Conservation (phyloP, 1,139 yeast genomes). For the Suhomyces wounanorum region DNA sequence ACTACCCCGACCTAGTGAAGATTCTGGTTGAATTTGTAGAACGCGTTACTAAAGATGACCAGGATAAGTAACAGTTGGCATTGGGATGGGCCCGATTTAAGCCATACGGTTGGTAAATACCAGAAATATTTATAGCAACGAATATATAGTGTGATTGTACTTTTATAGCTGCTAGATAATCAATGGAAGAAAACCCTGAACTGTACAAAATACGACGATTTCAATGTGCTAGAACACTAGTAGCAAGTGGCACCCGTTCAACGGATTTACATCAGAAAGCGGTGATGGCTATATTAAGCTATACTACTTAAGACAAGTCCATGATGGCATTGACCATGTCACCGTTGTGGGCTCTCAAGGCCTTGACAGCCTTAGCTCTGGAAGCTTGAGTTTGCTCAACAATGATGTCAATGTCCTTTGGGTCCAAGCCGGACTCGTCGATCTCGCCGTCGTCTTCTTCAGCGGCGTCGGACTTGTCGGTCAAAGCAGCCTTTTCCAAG, state of each 20-base stretch:
- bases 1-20: not conserved
- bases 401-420: constrained; percentile 78
- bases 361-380: constrained; percentile 87
- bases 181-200: too few relatives aligned
- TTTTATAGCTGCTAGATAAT: too few relatives aligned
- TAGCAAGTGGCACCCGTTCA: too few relatives aligned
- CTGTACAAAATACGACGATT: too few relatives aligned
- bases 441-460: constrained; percentile 70
- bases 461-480: constrained; percentile 37
- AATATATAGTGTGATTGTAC: too few relatives aligned
- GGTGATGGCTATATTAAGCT: not conserved
- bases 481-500: constrained; percentile 75
- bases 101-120: too few relatives aligned
- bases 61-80: not conserved
- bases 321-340: constrained; percentile 96
- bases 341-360: constrained; percentile 84
- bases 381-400: constrained; percentile 89
- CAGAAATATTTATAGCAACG: too few relatives aligned
- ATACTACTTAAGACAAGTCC: constrained; percentile 60
- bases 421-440: constrained; percentile 78
- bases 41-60: not conserved
- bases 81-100: not conserved
- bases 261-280: not conserved
- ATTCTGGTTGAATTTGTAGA: not conserved
- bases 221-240: too few relatives aligned